Evolutionary conservation across 2,329 filamentous ascomycete genomes (phyloP).

Genomic region (Paradendryphiella salina): DNA sequence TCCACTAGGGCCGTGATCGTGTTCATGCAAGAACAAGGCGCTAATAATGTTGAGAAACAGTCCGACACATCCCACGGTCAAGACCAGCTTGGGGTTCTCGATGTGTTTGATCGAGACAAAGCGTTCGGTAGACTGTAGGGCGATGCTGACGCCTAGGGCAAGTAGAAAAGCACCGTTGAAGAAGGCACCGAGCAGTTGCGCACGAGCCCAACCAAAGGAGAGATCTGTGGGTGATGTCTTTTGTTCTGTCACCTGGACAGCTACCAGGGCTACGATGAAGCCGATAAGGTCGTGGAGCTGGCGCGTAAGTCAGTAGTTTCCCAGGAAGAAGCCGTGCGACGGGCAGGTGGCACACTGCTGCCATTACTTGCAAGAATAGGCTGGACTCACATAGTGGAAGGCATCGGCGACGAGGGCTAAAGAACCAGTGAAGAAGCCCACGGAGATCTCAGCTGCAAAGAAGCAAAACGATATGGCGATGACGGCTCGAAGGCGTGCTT

Average conservation of each 20-base stretch:
- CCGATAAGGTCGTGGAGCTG: conserved; percentile 72
- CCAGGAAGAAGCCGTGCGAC: no score
- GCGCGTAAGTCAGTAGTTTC: conserved; percentile 1
- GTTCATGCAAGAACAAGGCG: conserved; percentile 63
- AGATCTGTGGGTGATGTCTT: conserved; percentile 61
- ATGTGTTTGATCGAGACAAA: conserved; percentile 64
- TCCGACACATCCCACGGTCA: conserved; percentile 71
- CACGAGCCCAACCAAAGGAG: conserved; percentile 77
- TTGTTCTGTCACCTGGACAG: conserved; percentile 62
- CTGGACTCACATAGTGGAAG: conserved; percentile 70
- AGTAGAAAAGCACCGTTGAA: conserved; percentile 79
- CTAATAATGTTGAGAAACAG: conserved; percentile 69
- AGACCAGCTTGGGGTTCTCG: conserved; percentile 65
- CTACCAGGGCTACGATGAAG: conserved; percentile 67
- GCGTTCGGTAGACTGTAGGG: conserved; percentile 72
- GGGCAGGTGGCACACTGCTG: neutral
- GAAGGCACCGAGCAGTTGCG: conserved; percentile 73
- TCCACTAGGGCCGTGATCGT: conserved; percentile 47
- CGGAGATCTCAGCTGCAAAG: conserved; percentile 57
- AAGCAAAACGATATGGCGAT: conserved; percentile 54
- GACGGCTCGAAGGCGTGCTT: conserved; percentile 43
- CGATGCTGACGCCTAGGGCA: conserved; percentile 71
- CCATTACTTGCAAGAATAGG: neutral
- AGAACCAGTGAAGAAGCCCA: conserved; percentile 71
- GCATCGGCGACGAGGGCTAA: conserved; percentile 75